phyloP scores from a whole-genome alignment of 140 eudicot species.

The Flaveria floridana region DNA sequence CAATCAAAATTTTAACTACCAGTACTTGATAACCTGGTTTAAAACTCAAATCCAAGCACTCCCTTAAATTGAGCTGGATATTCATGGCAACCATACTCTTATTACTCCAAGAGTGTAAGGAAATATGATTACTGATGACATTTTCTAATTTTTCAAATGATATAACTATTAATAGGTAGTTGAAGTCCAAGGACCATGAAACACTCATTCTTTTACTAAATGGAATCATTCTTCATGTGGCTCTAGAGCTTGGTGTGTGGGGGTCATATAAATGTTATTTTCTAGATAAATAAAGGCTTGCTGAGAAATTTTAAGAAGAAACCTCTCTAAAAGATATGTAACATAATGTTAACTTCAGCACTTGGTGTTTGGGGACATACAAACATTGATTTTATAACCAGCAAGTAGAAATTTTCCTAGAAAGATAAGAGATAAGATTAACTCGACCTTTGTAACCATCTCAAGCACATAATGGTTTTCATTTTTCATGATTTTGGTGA shows the following conservation, averaged over 20 bases:
- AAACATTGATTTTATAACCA: background rate
- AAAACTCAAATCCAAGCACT: no score
- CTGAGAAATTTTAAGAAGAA: background rate
- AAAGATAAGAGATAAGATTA: background rate
- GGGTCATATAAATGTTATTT: slow-evolving; percentile 3
- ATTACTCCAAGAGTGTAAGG: no score
- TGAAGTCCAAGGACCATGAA: no score
- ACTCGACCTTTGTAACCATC: slow-evolving; percentile 2
- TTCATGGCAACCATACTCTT: no score
- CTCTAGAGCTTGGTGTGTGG: slow-evolving; percentile 3
- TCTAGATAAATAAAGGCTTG: background rate
- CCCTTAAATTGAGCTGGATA: no score
- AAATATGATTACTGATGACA: no score
- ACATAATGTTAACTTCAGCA: slow-evolving; percentile 3
- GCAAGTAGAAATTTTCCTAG: background rate
- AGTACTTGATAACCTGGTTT: background rate
- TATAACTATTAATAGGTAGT: no score
- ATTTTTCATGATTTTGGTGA: slow-evolving; percentile 19
- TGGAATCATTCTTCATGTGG: background rate
- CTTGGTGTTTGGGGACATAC: background rate
- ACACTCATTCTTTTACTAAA: background rate
- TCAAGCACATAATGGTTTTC: slow-evolving; percentile 4
- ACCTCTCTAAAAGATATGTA: background rate
- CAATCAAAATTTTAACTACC: background rate
- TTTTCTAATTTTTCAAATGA: no score